A percentile compares a stretch with the other conserved stretches of the same genome.
Conservation (phyloP, 768 basidiomycete genomes). For the Cubamyces sp. region DNA sequence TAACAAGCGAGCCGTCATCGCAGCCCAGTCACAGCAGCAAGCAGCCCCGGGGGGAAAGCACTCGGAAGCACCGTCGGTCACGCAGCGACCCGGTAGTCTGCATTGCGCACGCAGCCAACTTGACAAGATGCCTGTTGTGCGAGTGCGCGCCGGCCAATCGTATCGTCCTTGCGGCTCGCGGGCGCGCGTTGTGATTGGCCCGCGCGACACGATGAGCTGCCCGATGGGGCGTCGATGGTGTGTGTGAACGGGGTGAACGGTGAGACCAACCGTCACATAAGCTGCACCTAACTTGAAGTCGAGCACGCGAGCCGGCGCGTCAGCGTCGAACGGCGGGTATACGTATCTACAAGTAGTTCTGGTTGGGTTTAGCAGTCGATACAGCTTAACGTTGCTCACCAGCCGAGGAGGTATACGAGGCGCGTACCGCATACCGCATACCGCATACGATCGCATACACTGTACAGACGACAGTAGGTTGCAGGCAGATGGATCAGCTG, state of each 20-base stretch:
- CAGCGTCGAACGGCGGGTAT: no score
- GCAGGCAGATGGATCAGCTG: not conserved
- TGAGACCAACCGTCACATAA: slow-evolving; percentile 13
- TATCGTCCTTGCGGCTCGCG: not conserved
- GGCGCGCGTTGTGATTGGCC: slow-evolving; percentile 5
- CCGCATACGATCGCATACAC: no score
- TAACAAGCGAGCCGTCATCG: slow-evolving; percentile 8
- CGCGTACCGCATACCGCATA: not conserved
- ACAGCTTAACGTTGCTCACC: no score
- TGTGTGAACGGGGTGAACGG: no score
- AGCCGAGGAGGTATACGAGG: not conserved
- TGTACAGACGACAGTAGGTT: no score
- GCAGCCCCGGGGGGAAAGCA: no score
- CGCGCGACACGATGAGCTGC: not conserved
- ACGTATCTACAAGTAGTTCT: no score
- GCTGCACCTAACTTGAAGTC: slow-evolving; percentile 4
- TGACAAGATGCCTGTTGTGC: slow-evolving; percentile 16
- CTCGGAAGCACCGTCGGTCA: no score
- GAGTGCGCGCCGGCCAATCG: not conserved
- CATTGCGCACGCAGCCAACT: slow-evolving; percentile 4
- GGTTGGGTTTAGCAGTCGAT: no score
- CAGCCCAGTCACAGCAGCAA: not conserved
- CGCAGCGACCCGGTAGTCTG: no score
- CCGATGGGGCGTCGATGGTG: no score
- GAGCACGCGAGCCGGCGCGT: no score